phyloP scores from a whole-genome alignment of 345 rosid genomes.

The Gossypium herbaceum region DNA sequence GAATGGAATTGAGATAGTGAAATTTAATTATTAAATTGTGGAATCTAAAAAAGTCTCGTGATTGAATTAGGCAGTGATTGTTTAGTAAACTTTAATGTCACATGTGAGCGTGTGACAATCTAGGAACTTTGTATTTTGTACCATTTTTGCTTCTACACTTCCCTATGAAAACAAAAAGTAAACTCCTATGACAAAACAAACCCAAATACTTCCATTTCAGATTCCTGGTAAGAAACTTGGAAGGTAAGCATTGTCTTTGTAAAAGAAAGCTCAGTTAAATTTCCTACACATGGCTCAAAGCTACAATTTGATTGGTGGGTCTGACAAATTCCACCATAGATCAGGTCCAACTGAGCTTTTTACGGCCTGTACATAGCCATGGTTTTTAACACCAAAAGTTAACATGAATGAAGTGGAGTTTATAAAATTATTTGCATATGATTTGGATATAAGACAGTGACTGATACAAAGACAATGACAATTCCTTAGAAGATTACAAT shows the following conservation, averaged over 20 bases:
- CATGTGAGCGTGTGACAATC: background rate
- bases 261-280: background rate
- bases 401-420: background rate
- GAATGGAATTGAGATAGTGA: no score
- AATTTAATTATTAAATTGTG: no score
- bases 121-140: no score
- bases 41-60: no score
- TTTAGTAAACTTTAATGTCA: no score
- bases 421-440: conserved; percentile 4
- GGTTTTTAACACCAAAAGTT: no score
- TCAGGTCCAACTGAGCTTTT: background rate
- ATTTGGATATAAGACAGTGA: conserved; percentile 3
- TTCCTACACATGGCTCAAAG: background rate
- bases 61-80: no score
- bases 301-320: conserved; percentile 6
- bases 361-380: background rate
- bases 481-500: conserved; percentile 36
- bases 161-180: background rate
- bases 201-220: background rate
- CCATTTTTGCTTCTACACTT: background rate
- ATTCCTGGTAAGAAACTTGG: background rate
- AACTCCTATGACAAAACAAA: background rate
- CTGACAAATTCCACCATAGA: background rate
- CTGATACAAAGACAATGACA: conserved; percentile 43
- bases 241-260: background rate